A percentile compares a stretch with the other conserved stretches of the same genome.
phyloP scores from a whole-genome alignment of 179 eudicot species.

The Silene coronaria region DNA sequence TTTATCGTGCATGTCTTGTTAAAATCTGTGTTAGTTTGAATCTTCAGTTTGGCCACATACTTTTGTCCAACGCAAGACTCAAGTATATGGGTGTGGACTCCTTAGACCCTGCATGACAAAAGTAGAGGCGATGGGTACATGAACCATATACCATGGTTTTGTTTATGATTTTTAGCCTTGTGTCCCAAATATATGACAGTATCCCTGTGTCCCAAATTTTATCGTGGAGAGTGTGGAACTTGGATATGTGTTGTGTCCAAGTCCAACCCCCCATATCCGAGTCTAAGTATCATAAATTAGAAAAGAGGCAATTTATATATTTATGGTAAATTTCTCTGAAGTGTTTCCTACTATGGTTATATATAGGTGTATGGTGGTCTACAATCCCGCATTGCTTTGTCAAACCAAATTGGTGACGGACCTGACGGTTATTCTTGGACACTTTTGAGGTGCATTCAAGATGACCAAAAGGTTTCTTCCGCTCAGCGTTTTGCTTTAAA shows the following conservation, averaged over 20 bases:
- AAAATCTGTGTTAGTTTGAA: not conserved
- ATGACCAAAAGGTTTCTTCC: slow-evolving; percentile 68
- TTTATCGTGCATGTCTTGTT: not conserved
- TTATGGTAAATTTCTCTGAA: not conserved
- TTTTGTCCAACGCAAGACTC: too few relatives aligned
- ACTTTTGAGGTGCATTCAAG: slow-evolving; percentile 75
- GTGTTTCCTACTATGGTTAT: slow-evolving; percentile 16
- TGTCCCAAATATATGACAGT: too few relatives aligned
- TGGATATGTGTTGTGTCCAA: too few relatives aligned
- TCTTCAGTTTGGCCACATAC: not conserved
- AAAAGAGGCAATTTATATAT: not conserved
- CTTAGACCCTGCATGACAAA: too few relatives aligned
- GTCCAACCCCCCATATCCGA: not conserved
- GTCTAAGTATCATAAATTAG: not conserved
- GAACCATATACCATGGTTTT: not conserved
- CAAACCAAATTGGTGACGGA: slow-evolving; percentile 51
- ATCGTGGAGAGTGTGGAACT: too few relatives aligned
- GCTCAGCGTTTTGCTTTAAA: slow-evolving; percentile 63
- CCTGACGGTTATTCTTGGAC: slow-evolving; percentile 73
- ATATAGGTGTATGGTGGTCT: slow-evolving; percentile 70
- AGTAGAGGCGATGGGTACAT: not conserved
- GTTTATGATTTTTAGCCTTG: not conserved
- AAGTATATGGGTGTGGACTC: too few relatives aligned
- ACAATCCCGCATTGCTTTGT: slow-evolving; percentile 56
- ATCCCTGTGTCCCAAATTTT: too few relatives aligned